Evolutionary conservation across 176 grass and related monocot genomes (phyloP).

Genomic region (Olyra latifolia): DNA sequence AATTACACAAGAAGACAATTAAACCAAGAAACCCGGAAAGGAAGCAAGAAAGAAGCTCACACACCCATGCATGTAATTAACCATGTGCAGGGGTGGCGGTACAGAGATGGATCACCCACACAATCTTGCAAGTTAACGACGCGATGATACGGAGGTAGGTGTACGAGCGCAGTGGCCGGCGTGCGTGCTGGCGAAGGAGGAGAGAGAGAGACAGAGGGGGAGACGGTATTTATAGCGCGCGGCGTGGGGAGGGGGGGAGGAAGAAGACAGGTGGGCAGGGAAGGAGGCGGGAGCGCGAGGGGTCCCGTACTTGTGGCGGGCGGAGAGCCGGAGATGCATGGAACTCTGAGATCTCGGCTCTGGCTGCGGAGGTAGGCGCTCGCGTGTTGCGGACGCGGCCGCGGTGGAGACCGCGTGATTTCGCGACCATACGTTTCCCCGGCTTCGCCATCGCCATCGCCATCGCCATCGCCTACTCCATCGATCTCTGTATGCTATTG

Average conservation of each 20-base stretch:
- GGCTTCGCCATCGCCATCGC: too few species aligned
- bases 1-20: too few species aligned
- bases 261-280: background rate
- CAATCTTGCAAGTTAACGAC: background rate
- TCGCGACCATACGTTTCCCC: too few species aligned
- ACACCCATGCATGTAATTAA: background rate
- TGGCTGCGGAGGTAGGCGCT: background rate
- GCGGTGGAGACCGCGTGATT: too few species aligned
- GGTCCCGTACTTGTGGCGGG: too few species aligned
- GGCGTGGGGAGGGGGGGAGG: background rate
- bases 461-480: too few species aligned
- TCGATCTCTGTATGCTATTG: too few species aligned
- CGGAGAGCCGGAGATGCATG: too few species aligned
- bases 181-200: background rate
- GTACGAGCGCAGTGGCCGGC: background rate
- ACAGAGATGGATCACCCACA: conserved; percentile 9
- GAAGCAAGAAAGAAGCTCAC: background rate
- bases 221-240: background rate
- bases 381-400: background rate
- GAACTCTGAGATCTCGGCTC: too few species aligned
- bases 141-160: background rate
- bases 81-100: background rate
- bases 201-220: background rate
- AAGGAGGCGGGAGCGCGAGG: too few species aligned
- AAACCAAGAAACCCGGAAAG: background rate